These are phyloP conservation scores for Aspergillus eucalypticola DNA, from an alignment of 2,329 filamentous ascomycete species.

Conservation along the genomic window DNA sequence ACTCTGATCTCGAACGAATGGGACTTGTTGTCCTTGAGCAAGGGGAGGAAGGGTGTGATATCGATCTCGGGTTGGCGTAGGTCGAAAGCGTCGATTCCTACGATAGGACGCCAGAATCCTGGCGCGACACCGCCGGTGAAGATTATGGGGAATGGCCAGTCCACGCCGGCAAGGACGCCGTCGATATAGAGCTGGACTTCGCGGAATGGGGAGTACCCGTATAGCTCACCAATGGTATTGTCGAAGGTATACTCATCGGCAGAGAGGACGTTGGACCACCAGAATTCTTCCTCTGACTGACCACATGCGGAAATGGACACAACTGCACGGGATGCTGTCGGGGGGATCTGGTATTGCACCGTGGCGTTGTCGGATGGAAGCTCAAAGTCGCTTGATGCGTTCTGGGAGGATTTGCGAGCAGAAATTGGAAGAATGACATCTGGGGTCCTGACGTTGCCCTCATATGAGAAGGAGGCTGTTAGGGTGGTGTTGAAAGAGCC, in stretches of 20 bases:
- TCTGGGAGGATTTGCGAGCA: constrained; percentile 33
- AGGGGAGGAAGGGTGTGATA: constrained; percentile 71
- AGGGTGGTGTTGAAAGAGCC: constrained; percentile 72
- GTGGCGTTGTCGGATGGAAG: constrained; percentile 65
- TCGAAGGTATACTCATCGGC: constrained; percentile 62
- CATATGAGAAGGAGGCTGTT: constrained; percentile 69
- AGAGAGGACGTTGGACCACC: constrained; percentile 76
- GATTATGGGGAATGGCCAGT: constrained; percentile 80
- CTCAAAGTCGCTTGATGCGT: constrained; percentile 65
- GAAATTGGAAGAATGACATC: constrained; percentile 67
- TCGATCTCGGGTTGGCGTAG: constrained; percentile 79
- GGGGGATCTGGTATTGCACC: constrained; percentile 63
- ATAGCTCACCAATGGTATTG: constrained; percentile 56
- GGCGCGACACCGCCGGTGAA: constrained; percentile 81
- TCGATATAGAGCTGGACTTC: constrained; percentile 79
- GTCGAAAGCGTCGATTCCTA: constrained; percentile 77
- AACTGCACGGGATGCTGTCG: constrained; percentile 67
- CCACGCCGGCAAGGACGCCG: constrained; percentile 68
- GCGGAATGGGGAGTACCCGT: constrained; percentile 71
- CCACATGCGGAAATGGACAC: constrained; percentile 77
- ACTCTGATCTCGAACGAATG: constrained; percentile 71
- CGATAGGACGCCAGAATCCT: constrained; percentile 74
- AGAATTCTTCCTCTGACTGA: constrained; percentile 77
- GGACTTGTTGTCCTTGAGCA: constrained; percentile 64
- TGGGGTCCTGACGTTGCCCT: constrained; percentile 49